Percentiles rank a stretch among this genome's conserved stretches.
These are phyloP conservation scores for Lizonia empirigonia DNA, from an alignment of 2,329 filamentous ascomycete genomes.

Conservation along the genomic window DNA sequence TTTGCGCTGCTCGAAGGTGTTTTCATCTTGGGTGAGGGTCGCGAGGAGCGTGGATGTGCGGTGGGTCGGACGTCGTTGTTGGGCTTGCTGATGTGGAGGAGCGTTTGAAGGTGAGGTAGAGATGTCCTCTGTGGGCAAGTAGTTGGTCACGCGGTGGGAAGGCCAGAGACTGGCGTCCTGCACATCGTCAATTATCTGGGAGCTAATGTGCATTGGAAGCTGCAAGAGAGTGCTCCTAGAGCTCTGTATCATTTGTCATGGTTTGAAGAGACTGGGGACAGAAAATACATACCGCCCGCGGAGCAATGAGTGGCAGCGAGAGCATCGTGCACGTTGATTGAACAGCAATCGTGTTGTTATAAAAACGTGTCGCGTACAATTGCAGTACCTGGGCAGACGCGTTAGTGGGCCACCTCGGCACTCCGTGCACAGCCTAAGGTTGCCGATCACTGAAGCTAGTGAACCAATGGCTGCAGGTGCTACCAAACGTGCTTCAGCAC, in stretches of 20 bases:
- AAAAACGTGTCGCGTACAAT: constrained; percentile 5
- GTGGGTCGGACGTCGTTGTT: constrained; percentile 38
- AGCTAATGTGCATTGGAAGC: neutral
- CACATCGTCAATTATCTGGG: constrained; percentile 4
- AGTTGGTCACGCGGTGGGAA: constrained; percentile 29
- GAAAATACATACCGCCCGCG: constrained; percentile 25
- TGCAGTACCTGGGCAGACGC: constrained; percentile 5
- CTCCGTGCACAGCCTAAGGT: no score
- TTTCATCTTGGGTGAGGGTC: constrained; percentile 76
- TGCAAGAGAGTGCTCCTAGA: neutral
- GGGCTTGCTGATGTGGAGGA: constrained; percentile 18
- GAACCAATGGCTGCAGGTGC: constrained; percentile 2
- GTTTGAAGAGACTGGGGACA: neutral
- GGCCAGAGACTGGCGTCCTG: constrained; percentile 43
- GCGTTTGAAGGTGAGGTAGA: constrained; percentile 27
- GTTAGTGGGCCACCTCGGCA: constrained; percentile 12
- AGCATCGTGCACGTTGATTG: constrained; percentile 21
- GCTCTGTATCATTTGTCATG: constrained; percentile 2
- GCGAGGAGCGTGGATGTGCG: constrained; percentile 68
- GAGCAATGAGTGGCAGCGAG: constrained; percentile 36
- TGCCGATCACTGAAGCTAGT: constrained; percentile 5
- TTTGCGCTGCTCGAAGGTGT: constrained; percentile 75
- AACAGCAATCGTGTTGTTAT: neutral
- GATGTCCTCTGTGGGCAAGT: constrained; percentile 25
- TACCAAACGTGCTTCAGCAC: constrained; percentile 15